A percentile compares a stretch with the other conserved stretches of the same genome.
phyloP scores from a whole-genome alignment of 2,329 filamentous ascomycete genomes.

The Neoarthrinium moseri region DNA sequence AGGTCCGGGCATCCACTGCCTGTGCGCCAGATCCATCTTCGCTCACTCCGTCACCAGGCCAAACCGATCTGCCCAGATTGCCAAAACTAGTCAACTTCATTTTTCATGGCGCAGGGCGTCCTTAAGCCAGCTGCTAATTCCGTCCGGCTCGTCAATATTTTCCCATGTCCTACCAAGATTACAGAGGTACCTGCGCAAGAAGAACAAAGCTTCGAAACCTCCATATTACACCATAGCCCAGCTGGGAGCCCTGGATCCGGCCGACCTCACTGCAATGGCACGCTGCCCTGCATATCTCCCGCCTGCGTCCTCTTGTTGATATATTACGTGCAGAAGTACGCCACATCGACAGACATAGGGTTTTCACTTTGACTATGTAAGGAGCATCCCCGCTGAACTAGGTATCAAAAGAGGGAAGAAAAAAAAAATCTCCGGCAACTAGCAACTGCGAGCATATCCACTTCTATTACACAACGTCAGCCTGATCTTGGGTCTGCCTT shows the following conservation, averaged over 20 bases:
- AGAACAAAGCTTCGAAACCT: slow-evolving; percentile 7
- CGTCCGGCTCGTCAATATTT: slow-evolving; percentile 1
- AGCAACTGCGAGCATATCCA: slow-evolving; percentile 2
- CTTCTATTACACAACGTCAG: slow-evolving; percentile 5
- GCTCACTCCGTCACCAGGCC: slow-evolving; percentile 8
- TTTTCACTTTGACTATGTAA: slow-evolving; percentile 2
- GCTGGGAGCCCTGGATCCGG: slow-evolving; percentile 1
- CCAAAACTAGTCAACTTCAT: neutral
- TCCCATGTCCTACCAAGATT: slow-evolving; percentile 9
- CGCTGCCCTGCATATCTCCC: slow-evolving; percentile 2
- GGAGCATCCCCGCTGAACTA: slow-evolving; percentile 5
- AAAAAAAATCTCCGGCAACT: slow-evolving; percentile 2
- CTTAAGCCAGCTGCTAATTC: neutral
- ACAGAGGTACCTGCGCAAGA: slow-evolving; percentile 10
- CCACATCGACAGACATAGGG: neutral
- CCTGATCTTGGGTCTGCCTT: slow-evolving; percentile 3
- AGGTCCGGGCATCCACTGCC: slow-evolving; percentile 2
- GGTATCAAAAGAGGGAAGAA: too few relatives aligned
- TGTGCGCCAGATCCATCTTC: slow-evolving; percentile 7
- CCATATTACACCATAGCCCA: slow-evolving; percentile 6
- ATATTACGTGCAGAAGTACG: slow-evolving; percentile 1
- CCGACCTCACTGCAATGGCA: slow-evolving; percentile 6
- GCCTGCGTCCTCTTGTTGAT: neutral
- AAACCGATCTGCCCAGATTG: slow-evolving; percentile 1
- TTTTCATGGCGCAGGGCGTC: neutral